A percentile compares a stretch with the other conserved stretches of the same genome.
phyloP scores from a whole-genome alignment of 805 yeast genomes.

The Candida ulmi region DNA sequence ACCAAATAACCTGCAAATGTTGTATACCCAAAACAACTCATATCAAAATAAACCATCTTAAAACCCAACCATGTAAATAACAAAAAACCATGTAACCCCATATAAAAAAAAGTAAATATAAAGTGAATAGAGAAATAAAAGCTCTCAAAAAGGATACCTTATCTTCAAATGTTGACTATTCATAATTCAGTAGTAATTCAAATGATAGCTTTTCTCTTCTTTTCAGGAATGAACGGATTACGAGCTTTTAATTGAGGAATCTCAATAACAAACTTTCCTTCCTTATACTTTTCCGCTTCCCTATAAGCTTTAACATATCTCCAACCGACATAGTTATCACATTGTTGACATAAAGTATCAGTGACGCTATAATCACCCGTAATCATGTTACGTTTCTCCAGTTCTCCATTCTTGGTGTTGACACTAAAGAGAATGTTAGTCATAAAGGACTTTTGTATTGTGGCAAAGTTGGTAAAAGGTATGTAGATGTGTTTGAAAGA shows the following conservation, averaged over 20 bases:
- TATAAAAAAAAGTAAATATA: too few relatives aligned
- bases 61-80: too few relatives aligned
- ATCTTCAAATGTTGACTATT: too few relatives aligned
- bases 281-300: slow-evolving; percentile 47
- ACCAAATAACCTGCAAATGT: too few relatives aligned
- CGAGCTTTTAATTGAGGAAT: slow-evolving; percentile 5
- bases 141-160: too few relatives aligned
- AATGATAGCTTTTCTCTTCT: neutral
- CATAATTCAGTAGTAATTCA: neutral
- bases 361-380: slow-evolving; percentile 56
- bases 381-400: slow-evolving; percentile 43
- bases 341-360: slow-evolving; percentile 51
- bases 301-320: slow-evolving; percentile 49
- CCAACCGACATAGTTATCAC: slow-evolving; percentile 57
- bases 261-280: slow-evolving; percentile 49
- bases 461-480: neutral
- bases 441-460: neutral
- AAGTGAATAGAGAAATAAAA: too few relatives aligned
- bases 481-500: too few relatives aligned
- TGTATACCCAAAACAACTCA: too few relatives aligned
- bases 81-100: too few relatives aligned
- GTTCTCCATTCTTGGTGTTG: slow-evolving; percentile 33
- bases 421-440: slow-evolving; percentile 9
- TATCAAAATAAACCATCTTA: too few relatives aligned
- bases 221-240: neutral